Base-by-base conservation (phyloP, 225 moss, liverwort and hornwort genomes). In the Physcomitrium patens region DNA sequence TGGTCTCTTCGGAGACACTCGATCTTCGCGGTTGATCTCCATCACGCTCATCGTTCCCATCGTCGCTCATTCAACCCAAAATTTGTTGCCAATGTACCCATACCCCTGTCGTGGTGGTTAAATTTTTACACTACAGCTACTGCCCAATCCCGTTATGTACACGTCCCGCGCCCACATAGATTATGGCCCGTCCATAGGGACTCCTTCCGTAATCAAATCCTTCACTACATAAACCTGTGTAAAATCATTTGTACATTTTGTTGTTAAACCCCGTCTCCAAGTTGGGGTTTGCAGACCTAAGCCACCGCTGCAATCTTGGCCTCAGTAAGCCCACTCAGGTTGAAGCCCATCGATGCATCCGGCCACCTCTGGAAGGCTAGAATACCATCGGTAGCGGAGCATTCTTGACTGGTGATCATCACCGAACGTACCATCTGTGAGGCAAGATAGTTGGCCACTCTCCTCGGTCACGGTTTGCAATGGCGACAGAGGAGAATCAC, bases 321-420 rank as follows among this genome's bases (percentile, higher is more conserved):
- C 52, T 81, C 69, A 87, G 68, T 87, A 87, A 0, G 23, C 84
- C 87, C 81, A 87, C 12, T 77, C 76, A 8, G 79, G 73, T 62
- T 77, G 86, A 51, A 86, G 67, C 16, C 60, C 67, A 37, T 87
- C 84, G 45, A 82, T 60, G 59, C 84, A 63, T 48, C 84, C 81
- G 12, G 71, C 13, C 81, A 87, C 81, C 67, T 86, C 83, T 3
- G 82, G 79, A 42, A 82, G 62, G 70, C 67, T 22, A 15, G 74
- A 9, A 52, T 67, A 72, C 20, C 71, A 78, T 23, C 83, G 78
- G 58, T 79, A 77, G 28, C 67, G 58, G 49, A 79, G 55, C 41
- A 82, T 13, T 17, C 81, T 73, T 19, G 48, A 55, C 18, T 81
- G 87, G 49, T 67, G 63, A 16, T 84, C 81, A 10, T 87, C 87